phyloP scores from a whole-genome alignment of 257 asterid species.

The Rauvolfia tetraphylla region DNA sequence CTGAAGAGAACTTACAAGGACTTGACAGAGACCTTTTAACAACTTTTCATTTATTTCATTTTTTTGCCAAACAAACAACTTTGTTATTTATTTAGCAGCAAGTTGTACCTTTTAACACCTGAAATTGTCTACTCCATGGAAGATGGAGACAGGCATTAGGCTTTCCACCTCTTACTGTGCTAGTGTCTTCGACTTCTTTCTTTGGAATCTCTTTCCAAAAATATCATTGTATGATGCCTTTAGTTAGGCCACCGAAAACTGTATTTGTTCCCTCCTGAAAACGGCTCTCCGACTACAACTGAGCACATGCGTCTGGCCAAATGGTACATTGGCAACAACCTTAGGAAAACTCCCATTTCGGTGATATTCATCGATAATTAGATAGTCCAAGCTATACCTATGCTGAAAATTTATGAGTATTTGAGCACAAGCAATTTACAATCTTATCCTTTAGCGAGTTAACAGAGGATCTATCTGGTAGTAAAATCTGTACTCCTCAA shows the following conservation, averaged over 20 bases:
- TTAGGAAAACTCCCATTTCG: not conserved
- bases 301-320: constrained; percentile 6
- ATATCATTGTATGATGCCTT: not conserved
- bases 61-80: too few species aligned
- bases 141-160: not conserved
- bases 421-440: too few species aligned
- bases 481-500: too few species aligned
- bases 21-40: not conserved
- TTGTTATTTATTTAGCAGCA: not conserved
- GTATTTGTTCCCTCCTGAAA: constrained; percentile 3
- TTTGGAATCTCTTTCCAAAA: not conserved
- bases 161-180: not conserved
- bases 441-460: too few species aligned
- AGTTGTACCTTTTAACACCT: not conserved
- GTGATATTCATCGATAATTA: not conserved
- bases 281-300: not conserved
- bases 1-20: not conserved
- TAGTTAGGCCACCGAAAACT: not conserved
- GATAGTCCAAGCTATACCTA: too few species aligned
- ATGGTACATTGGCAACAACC: constrained; percentile 2
- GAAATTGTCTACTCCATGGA: not conserved
- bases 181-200: not conserved
- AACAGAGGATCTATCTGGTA: too few species aligned
- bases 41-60: too few species aligned
- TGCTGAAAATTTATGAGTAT: too few species aligned